Conservation (phyloP, 768 basidiomycete genomes). For the Macrolepiota albuminosa region DNA sequence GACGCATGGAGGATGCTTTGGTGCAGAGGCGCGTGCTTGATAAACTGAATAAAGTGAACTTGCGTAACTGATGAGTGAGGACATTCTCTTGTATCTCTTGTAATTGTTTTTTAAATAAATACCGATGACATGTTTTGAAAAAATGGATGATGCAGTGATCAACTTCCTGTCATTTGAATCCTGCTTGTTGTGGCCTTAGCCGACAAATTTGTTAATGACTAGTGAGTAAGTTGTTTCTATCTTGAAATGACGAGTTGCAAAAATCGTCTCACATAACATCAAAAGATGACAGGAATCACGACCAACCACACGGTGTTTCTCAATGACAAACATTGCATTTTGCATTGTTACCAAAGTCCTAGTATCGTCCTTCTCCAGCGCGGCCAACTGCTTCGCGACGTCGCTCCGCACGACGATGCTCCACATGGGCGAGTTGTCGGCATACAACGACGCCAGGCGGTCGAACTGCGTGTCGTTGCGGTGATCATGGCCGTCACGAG, state of each 20-base stretch:
- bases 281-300: constrained; percentile 11
- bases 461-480: constrained; percentile 70
- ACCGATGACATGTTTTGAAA: no score
- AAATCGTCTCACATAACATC: not conserved
- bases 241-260: no score
- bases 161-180: no score
- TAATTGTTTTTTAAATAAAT: no score
- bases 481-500: constrained; percentile 62
- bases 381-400: constrained; percentile 70
- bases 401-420: constrained; percentile 72
- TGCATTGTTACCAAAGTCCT: constrained; percentile 63
- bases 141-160: no score
- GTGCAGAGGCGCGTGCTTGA: not conserved
- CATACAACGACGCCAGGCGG: constrained; percentile 59
- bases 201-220: no score
- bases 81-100: no score
- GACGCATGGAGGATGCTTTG: not conserved
- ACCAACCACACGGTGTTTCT: constrained; percentile 75
- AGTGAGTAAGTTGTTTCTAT: no score
- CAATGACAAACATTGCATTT: constrained; percentile 84
- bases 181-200: no score
- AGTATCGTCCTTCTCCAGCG: constrained; percentile 66
- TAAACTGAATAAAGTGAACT: not conserved
- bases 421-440: constrained; percentile 78
- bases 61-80: no score